A percentile compares a stretch with the other conserved stretches of the same genome.
These are phyloP conservation scores for Mycena chlorophos DNA, from an alignment of 768 basidiomycete genomes.

Conservation along the genomic window DNA sequence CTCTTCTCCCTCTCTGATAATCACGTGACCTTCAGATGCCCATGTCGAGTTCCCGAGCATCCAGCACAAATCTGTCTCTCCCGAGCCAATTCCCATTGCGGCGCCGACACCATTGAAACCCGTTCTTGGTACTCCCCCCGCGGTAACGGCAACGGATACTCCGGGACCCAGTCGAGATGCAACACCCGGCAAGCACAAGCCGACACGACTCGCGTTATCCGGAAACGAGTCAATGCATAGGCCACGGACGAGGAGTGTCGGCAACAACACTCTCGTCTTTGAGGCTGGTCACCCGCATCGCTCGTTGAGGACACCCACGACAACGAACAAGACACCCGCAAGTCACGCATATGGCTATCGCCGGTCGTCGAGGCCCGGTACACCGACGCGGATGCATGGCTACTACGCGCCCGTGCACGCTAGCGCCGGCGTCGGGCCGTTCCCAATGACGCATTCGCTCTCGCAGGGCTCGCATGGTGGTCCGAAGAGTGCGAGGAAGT, in stretches of 20 bases:
- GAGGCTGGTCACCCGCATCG: not conserved
- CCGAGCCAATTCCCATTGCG: not conserved
- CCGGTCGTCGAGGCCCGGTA: conserved; percentile 10
- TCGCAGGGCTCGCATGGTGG: conserved; percentile 22
- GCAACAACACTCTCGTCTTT: conserved; percentile 10
- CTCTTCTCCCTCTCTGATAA: not conserved
- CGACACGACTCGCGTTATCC: conserved; percentile 13
- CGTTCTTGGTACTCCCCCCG: conserved; percentile 14
- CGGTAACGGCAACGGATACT: conserved; percentile 3
- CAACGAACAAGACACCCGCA: not conserved
- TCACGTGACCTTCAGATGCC: not conserved
- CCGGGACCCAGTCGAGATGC: not conserved
- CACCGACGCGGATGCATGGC: conserved; percentile 10
- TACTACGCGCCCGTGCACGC: conserved; percentile 1
- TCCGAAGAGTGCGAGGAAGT: conserved; percentile 38
- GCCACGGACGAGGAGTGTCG: conserved; percentile 13
- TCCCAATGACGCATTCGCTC: conserved; percentile 12
- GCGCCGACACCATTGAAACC: conserved; percentile 1
- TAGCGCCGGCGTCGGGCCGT: not conserved
- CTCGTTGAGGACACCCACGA: conserved; percentile 10
- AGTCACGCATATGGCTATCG: conserved; percentile 13
- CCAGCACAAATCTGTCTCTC: not conserved
- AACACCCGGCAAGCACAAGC: conserved; percentile 11
- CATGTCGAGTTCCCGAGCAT: not conserved
- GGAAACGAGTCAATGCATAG: not conserved